Base-by-base conservation (phyloP, 768 basidiomycete genomes). In the Favolaschia claudopus region DNA sequence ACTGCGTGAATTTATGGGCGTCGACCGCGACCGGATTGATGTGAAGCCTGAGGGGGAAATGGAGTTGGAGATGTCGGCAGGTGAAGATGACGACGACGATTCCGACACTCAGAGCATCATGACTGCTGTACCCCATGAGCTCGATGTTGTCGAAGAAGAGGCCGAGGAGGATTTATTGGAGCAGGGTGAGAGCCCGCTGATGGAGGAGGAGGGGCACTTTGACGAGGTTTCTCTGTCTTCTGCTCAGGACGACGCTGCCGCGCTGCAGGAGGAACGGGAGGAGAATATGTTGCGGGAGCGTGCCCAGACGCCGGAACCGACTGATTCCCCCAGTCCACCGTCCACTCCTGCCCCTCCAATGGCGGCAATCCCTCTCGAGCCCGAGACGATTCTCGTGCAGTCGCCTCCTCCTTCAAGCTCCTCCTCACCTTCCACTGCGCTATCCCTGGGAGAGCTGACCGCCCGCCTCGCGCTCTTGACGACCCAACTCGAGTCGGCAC, bases 181-280 rank as follows among this genome's bases (percentile, higher is more conserved):
- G 12, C 62, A 60, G 28, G 9, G 14, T 15, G 46, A 48, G 32
- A 24, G 36, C 19, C 32, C 25, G 24, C 2, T 36, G 24, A 68
- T 69, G 45, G 83, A 83, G 54, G 80, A 83, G 51, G 74, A 81
- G 52, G 75, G 79, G 64, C 76, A 85, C 55, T 75, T 12, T 14
- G 39, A 48, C 14, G 82, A 55, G 74, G 76, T 37, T 85, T 60
- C 74, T 88, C 22, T 88, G 86, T 3, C 79, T 89, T 36, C 92
- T 89, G 9, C 79, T 82, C 12, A 93, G 93, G 10, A 92, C 91
- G 0, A 92, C 93, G 70, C 92, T 89, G 12, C 85, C 82, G 20
- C 44, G 25, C n/a, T 52, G 13, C 36, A 38, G 19, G 48, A 38
- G 32, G 51, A 58, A 13, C 53, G 48, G 7, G 54, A 60, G 22